Conservation (phyloP, 768 basidiomycete species). For the Lentinula boryana region DNA sequence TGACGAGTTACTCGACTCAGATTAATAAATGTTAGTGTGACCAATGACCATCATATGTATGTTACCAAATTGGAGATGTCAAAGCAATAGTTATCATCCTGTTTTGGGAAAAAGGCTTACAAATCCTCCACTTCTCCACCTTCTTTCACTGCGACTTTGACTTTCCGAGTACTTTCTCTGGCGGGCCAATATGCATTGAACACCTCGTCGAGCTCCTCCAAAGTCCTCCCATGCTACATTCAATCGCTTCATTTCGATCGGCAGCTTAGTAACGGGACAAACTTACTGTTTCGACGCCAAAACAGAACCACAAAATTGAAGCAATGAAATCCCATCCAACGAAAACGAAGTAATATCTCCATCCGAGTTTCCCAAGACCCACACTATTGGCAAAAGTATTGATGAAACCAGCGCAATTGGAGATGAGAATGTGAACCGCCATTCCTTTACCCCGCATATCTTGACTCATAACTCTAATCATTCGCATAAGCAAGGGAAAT, state of each 20-base stretch:
- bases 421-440: conserved; percentile 21
- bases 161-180: conserved; percentile 13
- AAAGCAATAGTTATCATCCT: background rate
- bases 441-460: conserved; percentile 22
- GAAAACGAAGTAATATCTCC: conserved; percentile 22
- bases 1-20: conserved; percentile 61
- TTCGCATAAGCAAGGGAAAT: background rate
- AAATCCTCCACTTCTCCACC: background rate
- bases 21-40: background rate
- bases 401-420: conserved; percentile 21
- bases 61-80: background rate
- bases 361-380: conserved; percentile 15
- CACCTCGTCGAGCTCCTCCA: conserved; percentile 19
- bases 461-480: conserved; percentile 18
- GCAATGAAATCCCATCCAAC: conserved; percentile 19
- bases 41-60: background rate
- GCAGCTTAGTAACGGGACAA: background rate
- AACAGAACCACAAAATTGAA: conserved; percentile 17
- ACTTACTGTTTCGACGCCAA: conserved; percentile 18
- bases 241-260: background rate
- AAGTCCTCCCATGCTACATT: conserved; percentile 14
- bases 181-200: conserved; percentile 20
- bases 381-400: conserved; percentile 21
- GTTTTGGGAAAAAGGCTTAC: background rate
- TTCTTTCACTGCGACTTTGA: conserved; percentile 13